phyloP scores from a whole-genome alignment of 2,329 filamentous ascomycete genomes.

The Trichophyton schoenleinii region DNA sequence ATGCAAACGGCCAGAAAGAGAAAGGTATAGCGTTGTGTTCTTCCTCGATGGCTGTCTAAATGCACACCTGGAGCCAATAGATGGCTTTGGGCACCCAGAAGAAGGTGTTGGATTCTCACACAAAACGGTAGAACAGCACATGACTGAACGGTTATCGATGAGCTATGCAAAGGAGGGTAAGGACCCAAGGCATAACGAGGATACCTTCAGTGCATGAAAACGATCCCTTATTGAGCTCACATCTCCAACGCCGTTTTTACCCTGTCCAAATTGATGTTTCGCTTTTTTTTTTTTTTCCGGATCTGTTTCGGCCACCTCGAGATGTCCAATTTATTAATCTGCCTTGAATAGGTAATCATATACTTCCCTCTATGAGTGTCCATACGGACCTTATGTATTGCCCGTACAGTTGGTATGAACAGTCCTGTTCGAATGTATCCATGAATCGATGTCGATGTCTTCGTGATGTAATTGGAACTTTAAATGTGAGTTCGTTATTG shows the following conservation, averaged over 20 bases:
- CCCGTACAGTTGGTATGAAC: no score
- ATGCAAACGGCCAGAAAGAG: conserved; percentile 2
- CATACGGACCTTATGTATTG: no score
- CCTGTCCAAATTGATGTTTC: no score
- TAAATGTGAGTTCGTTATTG: no score
- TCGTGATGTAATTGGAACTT: no score
- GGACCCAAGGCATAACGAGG: not conserved
- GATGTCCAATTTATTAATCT: no score
- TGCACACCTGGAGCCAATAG: not conserved
- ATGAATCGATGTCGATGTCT: no score
- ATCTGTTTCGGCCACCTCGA: no score
- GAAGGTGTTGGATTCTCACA: not conserved
- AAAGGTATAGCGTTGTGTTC: conserved; percentile 4
- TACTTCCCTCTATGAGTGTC: no score
- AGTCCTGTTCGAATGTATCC: no score
- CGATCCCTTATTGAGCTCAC: not conserved
- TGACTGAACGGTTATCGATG: not conserved
- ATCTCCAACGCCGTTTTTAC: not conserved
- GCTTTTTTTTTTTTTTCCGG: no score
- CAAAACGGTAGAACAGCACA: conserved; percentile 2
- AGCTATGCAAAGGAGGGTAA: conserved; percentile 2
- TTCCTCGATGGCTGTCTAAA: conserved; percentile 3
- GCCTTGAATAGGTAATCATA: no score
- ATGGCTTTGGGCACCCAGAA: not conserved
- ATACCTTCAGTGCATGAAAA: not conserved